Evolutionary conservation across 768 basidiomycete genomes (phyloP).

Genomic region (Russula sp.): DNA sequence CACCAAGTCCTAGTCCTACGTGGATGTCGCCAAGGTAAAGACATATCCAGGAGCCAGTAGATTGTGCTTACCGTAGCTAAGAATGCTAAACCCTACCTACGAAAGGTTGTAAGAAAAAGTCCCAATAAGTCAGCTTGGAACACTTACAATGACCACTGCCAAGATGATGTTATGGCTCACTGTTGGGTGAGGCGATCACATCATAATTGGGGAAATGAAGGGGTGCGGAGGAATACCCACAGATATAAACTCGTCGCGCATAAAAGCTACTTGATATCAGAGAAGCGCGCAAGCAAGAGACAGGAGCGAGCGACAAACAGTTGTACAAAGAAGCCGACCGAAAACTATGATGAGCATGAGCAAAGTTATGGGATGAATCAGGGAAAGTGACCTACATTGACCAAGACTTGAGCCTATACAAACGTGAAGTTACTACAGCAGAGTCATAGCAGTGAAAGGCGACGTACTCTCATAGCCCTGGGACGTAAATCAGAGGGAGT

Average conservation of each 20-base stretch:
- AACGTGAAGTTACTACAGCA: not conserved
- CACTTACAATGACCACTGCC: not conserved
- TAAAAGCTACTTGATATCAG: not conserved
- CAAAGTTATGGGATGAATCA: not conserved
- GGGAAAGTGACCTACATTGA: not conserved
- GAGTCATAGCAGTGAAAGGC: conserved; percentile 21
- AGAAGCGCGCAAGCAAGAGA: not conserved
- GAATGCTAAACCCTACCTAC: conserved; percentile 30
- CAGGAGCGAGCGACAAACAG: not conserved
- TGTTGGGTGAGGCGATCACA: not conserved
- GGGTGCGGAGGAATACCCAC: not conserved
- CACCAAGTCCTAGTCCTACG: conserved; percentile 23
- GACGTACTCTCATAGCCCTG: conserved; percentile 24
- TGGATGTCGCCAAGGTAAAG: not conserved
- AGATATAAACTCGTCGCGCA: conserved; percentile 1
- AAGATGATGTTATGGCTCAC: not conserved
- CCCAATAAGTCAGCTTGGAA: not conserved
- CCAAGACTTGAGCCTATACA: not conserved
- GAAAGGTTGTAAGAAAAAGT: not conserved
- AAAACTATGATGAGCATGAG: not conserved
- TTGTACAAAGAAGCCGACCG: not conserved
- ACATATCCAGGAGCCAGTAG: no score
- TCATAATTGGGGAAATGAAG: not conserved
- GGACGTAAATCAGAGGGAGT: not conserved
- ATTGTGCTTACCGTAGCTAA: conserved; percentile 36